Evolutionary conservation across 768 basidiomycete species (phyloP).

Genomic region (Leccinum ochraceum): DNA sequence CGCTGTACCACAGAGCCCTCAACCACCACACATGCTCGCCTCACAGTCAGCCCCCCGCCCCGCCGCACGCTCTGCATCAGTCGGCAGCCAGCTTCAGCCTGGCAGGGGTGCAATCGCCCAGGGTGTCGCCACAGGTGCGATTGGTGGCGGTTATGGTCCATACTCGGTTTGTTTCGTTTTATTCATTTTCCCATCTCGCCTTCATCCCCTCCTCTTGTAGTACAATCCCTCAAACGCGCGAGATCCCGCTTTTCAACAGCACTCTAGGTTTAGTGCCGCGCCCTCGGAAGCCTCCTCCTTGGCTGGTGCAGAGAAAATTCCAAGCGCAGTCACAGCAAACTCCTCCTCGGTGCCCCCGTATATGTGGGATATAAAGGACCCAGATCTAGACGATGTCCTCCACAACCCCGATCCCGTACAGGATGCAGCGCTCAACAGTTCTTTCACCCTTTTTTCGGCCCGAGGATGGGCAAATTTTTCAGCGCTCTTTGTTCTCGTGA

Average conservation of each 20-base stretch:
- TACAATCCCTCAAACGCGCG: constrained; percentile 53
- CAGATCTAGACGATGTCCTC: constrained; percentile 86
- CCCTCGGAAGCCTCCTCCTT: constrained; percentile 46
- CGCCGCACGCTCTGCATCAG: constrained; percentile 30
- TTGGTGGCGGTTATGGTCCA: constrained; percentile 82
- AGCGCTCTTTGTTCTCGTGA: constrained; percentile 67
- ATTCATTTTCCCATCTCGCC: neutral
- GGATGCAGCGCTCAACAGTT: constrained; percentile 56
- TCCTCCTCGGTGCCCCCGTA: constrained; percentile 70
- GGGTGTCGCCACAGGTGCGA: constrained; percentile 77
- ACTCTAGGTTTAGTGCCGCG: constrained; percentile 58
- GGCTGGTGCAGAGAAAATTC: constrained; percentile 39
- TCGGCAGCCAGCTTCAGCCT: constrained; percentile 31
- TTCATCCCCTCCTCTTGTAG: constrained; percentile 33
- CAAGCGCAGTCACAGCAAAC: constrained; percentile 35
- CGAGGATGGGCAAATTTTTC: constrained; percentile 84
- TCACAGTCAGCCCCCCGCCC: constrained; percentile 27
- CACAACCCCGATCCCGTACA: constrained; percentile 86
- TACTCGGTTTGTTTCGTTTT: constrained; percentile 63
- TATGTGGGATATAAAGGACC: constrained; percentile 76
- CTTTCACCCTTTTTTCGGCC: constrained; percentile 73
- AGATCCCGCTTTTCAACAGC: constrained; percentile 43
- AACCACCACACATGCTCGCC: constrained; percentile 36
- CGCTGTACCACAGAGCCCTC: constrained; percentile 65
- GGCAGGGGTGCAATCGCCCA: constrained; percentile 63